Percentiles rank a stretch among this genome's conserved stretches.
phyloP scores from a whole-genome alignment of 495 filamentous ascomycete species.

The Aeminium ludgeri region DNA sequence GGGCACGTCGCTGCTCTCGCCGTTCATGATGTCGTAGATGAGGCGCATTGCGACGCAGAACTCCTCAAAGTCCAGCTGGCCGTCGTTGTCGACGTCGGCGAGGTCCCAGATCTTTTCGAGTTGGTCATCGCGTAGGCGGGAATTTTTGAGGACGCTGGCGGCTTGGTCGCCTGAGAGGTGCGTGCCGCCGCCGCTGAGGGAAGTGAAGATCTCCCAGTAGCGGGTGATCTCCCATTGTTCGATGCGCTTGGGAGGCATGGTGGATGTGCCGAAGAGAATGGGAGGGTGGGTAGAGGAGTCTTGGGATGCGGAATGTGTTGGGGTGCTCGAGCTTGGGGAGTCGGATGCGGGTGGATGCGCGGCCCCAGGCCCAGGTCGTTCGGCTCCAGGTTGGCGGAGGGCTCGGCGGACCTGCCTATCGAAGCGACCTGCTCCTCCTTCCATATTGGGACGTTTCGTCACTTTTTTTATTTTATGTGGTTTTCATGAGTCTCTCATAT shows the following conservation, averaged over 20 bases:
- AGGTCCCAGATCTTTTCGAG: constrained; percentile 95
- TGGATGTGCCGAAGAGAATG: no score
- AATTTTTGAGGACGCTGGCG: constrained; percentile 90
- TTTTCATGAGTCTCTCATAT: no score
- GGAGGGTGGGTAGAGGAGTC: no score
- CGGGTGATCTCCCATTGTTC: constrained; percentile 92
- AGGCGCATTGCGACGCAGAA: constrained; percentile 98
- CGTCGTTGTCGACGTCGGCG: constrained; percentile 90
- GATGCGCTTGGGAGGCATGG: constrained; percentile 31
- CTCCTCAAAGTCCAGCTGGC: constrained; percentile 95
- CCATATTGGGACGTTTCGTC: no score
- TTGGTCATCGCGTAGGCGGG: constrained; percentile 78
- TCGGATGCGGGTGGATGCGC: no score
- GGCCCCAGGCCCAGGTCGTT: no score
- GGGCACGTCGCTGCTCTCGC: constrained; percentile 79
- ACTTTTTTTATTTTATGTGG: no score
- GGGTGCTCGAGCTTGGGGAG: no score
- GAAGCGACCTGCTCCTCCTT: no score
- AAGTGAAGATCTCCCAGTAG: constrained; percentile 97
- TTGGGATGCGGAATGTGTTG: no score
- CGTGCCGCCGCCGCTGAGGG: constrained; percentile 63
- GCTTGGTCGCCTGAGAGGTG: constrained; percentile 82
- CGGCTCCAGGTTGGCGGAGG: no score
- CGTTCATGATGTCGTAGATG: constrained; percentile 92
- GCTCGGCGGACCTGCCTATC: no score